Base-by-base conservation (phyloP, 768 basidiomycete species). In the Xanthoconium stramineum region DNA sequence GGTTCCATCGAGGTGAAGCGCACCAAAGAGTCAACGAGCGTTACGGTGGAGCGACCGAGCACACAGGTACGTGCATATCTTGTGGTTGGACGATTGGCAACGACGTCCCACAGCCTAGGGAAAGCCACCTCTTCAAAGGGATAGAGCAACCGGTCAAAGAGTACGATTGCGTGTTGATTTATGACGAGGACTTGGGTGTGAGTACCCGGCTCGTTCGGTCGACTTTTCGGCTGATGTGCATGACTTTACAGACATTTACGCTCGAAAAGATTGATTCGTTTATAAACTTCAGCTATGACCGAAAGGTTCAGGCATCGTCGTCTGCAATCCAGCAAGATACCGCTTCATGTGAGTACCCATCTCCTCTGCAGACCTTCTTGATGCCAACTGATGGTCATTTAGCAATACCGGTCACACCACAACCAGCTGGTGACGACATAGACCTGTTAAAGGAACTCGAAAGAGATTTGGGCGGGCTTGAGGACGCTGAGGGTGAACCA, bases 81-180 rank as follows among this genome's bases (percentile, higher is more conserved):
- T 19, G 5, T 32, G 17, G 17, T 33, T 14, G 39, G 43, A 47
- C 19, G 10, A 39, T 47, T n/a, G 29, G 54, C 19, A 24, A 67
- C 15, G 19, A 4, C 15, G 20, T 47, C n/a, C 29, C 10, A 19
- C 63, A 85, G 84, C 66, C 74, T 3, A 78, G 77, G 17, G 83
- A 87, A 55, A 77, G 67, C 13, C 78, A 83, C 62, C 62, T 80
- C 37, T 91, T 84, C 63, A 73, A 70, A 38, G 89, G 89, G 4
- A 62, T 65, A 9, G 88, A 88, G 63, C 74, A 74, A 15, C 70
- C 80, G 2, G 79, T 85, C 8, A 87, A 83, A 65, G 87, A 90
- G 45, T 78, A 78, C 61, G 88, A 91, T 49, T 93, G 90, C 60
- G 82, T 91, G 8, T 76, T 93, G 39, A 86, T 92, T 44, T 92